phyloP scores from a whole-genome alignment of 768 basidiomycete species.

The Macrolepiota albuminosa region DNA sequence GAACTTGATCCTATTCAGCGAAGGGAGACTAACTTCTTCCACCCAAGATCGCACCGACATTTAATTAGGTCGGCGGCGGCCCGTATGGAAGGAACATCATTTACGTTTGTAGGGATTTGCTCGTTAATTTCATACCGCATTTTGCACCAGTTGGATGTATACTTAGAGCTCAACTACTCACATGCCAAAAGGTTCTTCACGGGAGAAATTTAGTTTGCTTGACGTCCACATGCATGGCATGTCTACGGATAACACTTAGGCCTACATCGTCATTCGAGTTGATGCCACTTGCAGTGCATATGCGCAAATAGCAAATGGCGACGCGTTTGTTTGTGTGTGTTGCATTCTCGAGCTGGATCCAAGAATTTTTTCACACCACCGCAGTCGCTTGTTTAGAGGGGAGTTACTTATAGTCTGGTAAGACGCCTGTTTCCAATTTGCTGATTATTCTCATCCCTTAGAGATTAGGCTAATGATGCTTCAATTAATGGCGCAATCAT shows the following conservation, averaged over 20 bases:
- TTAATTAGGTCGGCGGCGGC: constrained; percentile 45
- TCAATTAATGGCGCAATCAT: neutral
- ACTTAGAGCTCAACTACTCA: no score
- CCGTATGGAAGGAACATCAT: constrained; percentile 56
- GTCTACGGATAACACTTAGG: no score
- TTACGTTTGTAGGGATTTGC: neutral
- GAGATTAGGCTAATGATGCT: neutral
- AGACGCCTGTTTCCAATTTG: neutral
- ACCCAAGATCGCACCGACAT: constrained; percentile 65
- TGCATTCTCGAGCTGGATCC: neutral
- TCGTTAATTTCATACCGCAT: neutral
- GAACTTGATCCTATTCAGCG: constrained; percentile 49
- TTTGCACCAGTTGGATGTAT: neutral
- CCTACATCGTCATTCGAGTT: no score
- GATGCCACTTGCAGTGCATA: no score
- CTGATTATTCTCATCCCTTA: neutral
- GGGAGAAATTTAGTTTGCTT: no score
- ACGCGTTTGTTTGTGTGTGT: neutral
- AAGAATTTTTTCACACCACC: neutral
- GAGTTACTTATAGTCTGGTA: neutral
- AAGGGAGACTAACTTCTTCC: constrained; percentile 57
- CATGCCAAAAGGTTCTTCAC: no score
- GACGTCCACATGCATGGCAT: no score
- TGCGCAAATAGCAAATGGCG: neutral
- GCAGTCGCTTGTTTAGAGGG: neutral